These are phyloP conservation scores for Cryphonectria carpinicola DNA, from an alignment of 2,329 filamentous ascomycete genomes.

Conservation along the genomic window DNA sequence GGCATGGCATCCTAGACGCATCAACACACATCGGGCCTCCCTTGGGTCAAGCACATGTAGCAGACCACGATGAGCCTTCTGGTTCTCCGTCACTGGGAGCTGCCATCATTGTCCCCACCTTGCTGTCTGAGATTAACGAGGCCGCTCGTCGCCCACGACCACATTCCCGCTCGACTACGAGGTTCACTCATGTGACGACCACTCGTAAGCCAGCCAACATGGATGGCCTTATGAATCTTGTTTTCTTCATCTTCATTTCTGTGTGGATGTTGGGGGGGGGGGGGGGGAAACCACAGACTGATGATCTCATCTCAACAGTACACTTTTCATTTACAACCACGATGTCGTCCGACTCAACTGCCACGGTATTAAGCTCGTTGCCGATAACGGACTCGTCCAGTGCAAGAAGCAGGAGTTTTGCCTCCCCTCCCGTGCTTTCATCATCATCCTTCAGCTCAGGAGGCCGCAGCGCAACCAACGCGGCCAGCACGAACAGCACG, in stretches of 20 bases:
- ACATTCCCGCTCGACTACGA: constrained; percentile 5
- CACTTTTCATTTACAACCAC: constrained; percentile 7
- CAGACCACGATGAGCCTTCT: not conserved
- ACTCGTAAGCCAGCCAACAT: not conserved
- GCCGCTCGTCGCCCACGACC: not conserved
- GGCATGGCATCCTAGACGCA: not conserved
- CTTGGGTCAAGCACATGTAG: not conserved
- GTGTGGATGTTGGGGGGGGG: too few species aligned
- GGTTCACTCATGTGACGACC: constrained; percentile 11
- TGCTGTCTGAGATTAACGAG: not conserved
- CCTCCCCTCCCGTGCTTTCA: not conserved
- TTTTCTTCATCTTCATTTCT: not conserved
- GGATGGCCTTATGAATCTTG: not conserved
- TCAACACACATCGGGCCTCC: not conserved
- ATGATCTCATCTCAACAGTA: not conserved
- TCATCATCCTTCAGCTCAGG: not conserved
- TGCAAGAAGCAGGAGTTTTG: not conserved
- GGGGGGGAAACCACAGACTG: not conserved
- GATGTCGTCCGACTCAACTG: not conserved
- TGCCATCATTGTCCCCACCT: not conserved
- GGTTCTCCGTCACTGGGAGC: not conserved
- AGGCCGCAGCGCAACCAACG: not conserved
- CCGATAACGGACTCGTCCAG: constrained; percentile 1
- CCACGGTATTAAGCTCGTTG: constrained; percentile 2
- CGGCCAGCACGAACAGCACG: not conserved